These are phyloP conservation scores for Phellopilus nigrolimitatus DNA, from an alignment of 1,284 basidiomycete species.

Conservation along the genomic window DNA sequence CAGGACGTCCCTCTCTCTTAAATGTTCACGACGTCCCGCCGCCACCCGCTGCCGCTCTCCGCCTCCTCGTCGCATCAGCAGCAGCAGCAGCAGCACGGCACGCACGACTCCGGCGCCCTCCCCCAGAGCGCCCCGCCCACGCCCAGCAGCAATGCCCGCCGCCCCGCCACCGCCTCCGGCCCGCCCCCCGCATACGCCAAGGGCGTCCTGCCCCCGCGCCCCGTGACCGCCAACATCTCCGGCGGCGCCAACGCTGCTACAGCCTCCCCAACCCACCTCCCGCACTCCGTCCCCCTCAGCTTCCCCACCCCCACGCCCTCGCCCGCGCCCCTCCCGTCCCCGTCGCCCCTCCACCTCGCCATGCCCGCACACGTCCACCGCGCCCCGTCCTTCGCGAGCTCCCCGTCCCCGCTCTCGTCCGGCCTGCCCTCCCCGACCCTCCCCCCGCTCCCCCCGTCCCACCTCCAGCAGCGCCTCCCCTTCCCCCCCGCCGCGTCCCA, in stretches of 20 bases:
- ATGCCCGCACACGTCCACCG: constrained; percentile 11
- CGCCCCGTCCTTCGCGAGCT: constrained; percentile 7
- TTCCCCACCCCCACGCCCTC: constrained; percentile 14
- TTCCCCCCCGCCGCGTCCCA: constrained; percentile 2
- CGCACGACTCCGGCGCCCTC: constrained; percentile 1
- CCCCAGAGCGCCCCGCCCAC: constrained; percentile 15
- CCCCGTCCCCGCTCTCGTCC: constrained; percentile 15
- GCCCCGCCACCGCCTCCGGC: constrained; percentile 20
- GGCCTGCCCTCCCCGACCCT: constrained; percentile 17
- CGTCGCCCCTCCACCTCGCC: neutral
- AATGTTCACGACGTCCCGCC: constrained; percentile 18
- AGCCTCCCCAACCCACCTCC: constrained; percentile 1
- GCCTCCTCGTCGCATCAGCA: constrained; percentile 4
- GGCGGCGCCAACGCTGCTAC: neutral
- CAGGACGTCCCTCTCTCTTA: constrained; percentile 1
- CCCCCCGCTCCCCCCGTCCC: constrained; percentile 9
- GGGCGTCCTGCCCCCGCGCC: constrained; percentile 12
- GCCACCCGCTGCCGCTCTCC: constrained; percentile 14
- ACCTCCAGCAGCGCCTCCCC: neutral
- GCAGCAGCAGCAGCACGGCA: constrained; percentile 8
- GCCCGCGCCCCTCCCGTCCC: constrained; percentile 2
- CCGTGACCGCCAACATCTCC: neutral
- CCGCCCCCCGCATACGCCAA: constrained; percentile 20
- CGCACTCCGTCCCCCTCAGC: constrained; percentile 6
- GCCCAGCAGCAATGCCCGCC: constrained; percentile 2